These are phyloP conservation scores for Entomortierella parvispora DNA, from an alignment of 192 early-diverging fungal genomes.

Conservation along the genomic window DNA sequence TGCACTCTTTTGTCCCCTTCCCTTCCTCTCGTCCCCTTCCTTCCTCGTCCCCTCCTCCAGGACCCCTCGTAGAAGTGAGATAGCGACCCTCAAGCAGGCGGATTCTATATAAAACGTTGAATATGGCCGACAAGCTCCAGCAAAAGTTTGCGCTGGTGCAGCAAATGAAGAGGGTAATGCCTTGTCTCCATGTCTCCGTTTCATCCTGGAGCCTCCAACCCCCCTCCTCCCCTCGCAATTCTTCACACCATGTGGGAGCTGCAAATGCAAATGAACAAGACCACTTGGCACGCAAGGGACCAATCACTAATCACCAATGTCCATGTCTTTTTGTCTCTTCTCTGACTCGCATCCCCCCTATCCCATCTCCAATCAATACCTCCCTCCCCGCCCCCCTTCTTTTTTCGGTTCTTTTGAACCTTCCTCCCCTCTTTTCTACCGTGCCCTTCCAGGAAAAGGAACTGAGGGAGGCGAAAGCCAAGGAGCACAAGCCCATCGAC, in stretches of 20 bases:
- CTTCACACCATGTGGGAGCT: neutral
- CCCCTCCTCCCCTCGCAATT: neutral
- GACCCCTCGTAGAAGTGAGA: too few species aligned
- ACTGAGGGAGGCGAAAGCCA: conserved; percentile 6
- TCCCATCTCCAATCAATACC: neutral
- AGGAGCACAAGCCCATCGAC: conserved; percentile 3
- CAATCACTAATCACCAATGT: too few species aligned
- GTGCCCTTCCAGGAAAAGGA: conserved; percentile 4
- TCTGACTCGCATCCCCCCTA: too few species aligned
- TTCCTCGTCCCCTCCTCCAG: too few species aligned
- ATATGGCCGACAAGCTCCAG: conserved; percentile 45
- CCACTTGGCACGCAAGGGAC: too few species aligned
- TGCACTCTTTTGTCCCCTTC: too few species aligned
- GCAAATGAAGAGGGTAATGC: conserved; percentile 49
- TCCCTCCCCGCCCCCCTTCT: neutral
- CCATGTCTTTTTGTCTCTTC: too few species aligned
- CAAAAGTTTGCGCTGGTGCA: conserved; percentile 49
- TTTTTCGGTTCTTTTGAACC: neutral
- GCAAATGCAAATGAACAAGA: neutral
- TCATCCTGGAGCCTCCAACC: neutral
- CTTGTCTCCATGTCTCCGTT: neutral
- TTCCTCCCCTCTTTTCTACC: neutral
- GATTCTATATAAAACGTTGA: too few species aligned
- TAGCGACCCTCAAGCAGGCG: neutral
- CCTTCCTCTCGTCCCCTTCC: neutral